Evolutionary conservation across 73 alveolate species (phyloP).

Genomic region (Durusdinium trenchii): DNA sequence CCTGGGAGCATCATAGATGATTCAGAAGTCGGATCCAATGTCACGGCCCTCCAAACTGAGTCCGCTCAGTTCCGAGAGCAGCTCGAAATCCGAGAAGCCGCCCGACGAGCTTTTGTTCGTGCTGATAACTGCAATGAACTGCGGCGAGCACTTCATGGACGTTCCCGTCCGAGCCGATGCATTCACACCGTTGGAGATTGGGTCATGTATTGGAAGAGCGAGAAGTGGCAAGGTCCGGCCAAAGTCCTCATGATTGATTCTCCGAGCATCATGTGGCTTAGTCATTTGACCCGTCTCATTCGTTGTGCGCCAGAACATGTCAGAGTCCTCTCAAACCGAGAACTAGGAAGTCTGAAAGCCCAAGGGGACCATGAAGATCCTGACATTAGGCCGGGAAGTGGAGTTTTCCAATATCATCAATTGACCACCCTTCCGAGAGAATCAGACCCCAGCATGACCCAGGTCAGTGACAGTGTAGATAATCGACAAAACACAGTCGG

Average conservation of each 20-base stretch:
- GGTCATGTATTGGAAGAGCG: background rate
- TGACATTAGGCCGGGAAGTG: background rate
- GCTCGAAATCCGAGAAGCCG: background rate
- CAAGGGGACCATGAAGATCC: too few relatives aligned
- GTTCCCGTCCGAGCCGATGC: background rate
- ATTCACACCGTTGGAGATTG: background rate
- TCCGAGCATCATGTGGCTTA: background rate
- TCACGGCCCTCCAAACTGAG: background rate
- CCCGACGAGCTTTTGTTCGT: background rate
- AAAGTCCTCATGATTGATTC: background rate
- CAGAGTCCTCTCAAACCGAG: background rate
- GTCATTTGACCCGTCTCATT: background rate
- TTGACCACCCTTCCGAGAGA: too few relatives aligned
- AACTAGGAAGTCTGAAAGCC: background rate
- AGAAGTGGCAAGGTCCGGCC: slow-evolving; percentile 46
- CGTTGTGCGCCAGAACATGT: slow-evolving; percentile 44
- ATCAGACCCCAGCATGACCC: too few relatives aligned
- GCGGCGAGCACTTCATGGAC: background rate
- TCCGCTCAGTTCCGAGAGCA: background rate
- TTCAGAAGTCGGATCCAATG: background rate
- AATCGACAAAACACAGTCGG: background rate
- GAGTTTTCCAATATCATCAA: background rate
- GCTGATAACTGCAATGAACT: background rate
- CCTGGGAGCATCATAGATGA: background rate
- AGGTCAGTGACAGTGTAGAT: too few relatives aligned